Percentiles rank a stretch among this genome's conserved stretches.
These are phyloP conservation scores for Epichloe amarillans DNA, from an alignment of 2,329 filamentous ascomycete species.

Conservation along the genomic window DNA sequence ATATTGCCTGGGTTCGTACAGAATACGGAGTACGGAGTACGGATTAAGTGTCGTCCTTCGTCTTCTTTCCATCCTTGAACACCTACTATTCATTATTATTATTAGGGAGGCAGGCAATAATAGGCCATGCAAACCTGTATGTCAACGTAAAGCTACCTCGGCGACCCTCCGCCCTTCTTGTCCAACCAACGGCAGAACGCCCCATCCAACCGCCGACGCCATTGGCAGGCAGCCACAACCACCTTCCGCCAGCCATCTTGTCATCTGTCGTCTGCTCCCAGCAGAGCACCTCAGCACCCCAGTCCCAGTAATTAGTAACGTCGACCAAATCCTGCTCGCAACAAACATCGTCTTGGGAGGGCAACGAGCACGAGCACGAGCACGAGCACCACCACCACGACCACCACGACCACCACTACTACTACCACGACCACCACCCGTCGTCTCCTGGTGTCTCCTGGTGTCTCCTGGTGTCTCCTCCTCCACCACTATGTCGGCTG, in stretches of 20 bases:
- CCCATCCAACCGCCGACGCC: neutral
- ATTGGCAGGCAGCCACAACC: constrained; percentile 2
- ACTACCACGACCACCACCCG: neutral
- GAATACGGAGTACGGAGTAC: too few species aligned
- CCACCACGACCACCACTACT: neutral
- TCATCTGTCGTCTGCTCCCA: neutral
- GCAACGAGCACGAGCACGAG: neutral
- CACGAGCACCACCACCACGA: too few species aligned
- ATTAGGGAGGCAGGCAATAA: too few species aligned
- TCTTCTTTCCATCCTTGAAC: too few species aligned
- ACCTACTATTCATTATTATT: too few species aligned
- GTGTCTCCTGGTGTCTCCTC: neutral
- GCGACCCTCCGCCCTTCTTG: neutral
- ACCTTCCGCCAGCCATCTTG: neutral
- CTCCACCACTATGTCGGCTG: constrained; percentile 5
- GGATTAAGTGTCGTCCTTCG: too few species aligned
- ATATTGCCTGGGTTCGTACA: too few species aligned
- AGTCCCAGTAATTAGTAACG: neutral
- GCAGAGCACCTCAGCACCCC: neutral
- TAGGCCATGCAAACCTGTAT: too few species aligned
- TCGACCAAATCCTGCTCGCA: neutral
- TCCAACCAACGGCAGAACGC: neutral
- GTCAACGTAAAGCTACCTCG: constrained; percentile 1
- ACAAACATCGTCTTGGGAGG: neutral
- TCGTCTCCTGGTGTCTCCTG: neutral